These are phyloP conservation scores for Nannochloropsis salina DNA, from an alignment of 108 stramenopile genomes.

Conservation along the genomic window DNA sequence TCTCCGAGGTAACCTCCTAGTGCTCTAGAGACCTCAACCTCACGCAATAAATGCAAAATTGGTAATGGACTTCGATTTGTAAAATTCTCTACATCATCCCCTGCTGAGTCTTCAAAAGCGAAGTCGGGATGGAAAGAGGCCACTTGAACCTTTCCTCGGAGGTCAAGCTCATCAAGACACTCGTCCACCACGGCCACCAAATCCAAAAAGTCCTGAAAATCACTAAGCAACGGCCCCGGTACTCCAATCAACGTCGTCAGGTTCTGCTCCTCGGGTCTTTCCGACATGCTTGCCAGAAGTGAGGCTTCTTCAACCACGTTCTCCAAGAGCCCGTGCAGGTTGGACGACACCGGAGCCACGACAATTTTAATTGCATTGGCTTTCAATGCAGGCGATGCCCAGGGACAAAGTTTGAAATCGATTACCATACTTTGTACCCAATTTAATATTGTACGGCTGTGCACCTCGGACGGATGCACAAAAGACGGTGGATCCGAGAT, in stretches of 20 bases:
- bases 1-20: background rate
- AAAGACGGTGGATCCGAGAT: background rate
- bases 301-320: background rate
- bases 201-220: conserved; percentile 16
- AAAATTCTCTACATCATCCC: background rate
- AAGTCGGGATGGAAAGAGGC: conserved; percentile 4
- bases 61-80: conserved; percentile 13
- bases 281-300: background rate
- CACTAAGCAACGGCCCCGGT: background rate
- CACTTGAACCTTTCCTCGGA: background rate
- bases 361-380: background rate
- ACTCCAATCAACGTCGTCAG: background rate
- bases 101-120: background rate
- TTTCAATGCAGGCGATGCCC: conserved; percentile 1
- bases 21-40: background rate
- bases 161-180: background rate
- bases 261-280: background rate
- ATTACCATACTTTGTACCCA: background rate
- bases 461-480: background rate
- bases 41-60: background rate
- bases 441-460: background rate
- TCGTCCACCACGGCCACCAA: background rate
- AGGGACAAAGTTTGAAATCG: conserved; percentile 17
- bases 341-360: background rate
- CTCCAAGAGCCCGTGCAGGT: background rate